phyloP scores from a whole-genome alignment of 306 rosid species.

The Vigna radiata region DNA sequence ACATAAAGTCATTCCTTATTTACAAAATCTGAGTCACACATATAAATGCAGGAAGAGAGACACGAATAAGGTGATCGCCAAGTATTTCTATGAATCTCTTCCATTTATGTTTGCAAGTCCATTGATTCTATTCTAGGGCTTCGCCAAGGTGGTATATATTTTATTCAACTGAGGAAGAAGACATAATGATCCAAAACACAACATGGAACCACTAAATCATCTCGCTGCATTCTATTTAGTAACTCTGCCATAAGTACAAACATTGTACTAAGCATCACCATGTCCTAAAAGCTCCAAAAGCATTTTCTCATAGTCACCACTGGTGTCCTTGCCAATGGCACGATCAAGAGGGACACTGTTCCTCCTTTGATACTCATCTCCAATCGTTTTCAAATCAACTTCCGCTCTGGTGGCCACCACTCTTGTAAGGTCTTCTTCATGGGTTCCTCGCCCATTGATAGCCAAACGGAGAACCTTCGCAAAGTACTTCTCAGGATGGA shows the following conservation, averaged over 20 bases:
- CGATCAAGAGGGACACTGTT: slow-evolving; percentile 54
- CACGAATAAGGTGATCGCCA: too few species aligned
- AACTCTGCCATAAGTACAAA: not conserved
- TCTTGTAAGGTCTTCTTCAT: slow-evolving; percentile 58
- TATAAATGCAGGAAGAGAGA: too few species aligned
- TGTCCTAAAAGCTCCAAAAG: slow-evolving; percentile 51
- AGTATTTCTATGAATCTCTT: not conserved
- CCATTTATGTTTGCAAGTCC: not conserved
- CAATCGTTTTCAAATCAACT: slow-evolving; percentile 52
- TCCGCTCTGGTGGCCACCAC: slow-evolving; percentile 60
- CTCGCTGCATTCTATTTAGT: not conserved
- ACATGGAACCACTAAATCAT: slow-evolving; percentile 32
- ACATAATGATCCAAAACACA: slow-evolving; percentile 29
- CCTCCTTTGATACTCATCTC: slow-evolving; percentile 54
- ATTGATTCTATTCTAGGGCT: slow-evolving; percentile 1
- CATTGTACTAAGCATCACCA: slow-evolving; percentile 35
- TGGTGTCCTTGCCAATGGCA: slow-evolving; percentile 54
- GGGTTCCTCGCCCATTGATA: slow-evolving; percentile 51
- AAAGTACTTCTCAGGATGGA: slow-evolving; percentile 48
- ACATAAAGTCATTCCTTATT: too few species aligned
- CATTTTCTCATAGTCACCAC: slow-evolving; percentile 52
- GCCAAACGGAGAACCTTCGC: slow-evolving; percentile 50
- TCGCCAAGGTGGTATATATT: slow-evolving; percentile 7
- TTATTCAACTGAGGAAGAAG: slow-evolving; percentile 33
- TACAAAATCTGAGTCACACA: too few species aligned